Conservation (phyloP, 768 basidiomycete species). For the Sistotremastrum niveocremeum region DNA sequence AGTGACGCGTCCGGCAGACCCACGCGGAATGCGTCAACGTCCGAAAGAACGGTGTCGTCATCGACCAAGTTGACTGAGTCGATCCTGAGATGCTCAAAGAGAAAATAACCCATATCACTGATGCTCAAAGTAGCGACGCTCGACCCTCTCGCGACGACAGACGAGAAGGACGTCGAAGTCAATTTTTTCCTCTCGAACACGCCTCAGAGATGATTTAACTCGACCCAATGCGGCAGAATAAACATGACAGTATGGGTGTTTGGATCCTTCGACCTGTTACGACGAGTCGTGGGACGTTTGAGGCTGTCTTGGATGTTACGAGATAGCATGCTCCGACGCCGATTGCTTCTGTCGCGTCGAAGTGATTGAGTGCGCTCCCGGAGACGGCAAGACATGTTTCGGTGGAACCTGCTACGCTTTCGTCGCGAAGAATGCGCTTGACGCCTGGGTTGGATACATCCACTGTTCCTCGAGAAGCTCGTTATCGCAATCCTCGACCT, state of each 20-base stretch:
- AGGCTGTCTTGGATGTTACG: constrained; percentile 57
- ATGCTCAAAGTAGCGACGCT: constrained; percentile 39
- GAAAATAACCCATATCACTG: constrained; percentile 61
- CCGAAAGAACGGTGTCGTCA: constrained; percentile 63
- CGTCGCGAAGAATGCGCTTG: too few species aligned
- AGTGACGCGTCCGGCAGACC: constrained; percentile 85
- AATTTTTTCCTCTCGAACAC: constrained; percentile 32
- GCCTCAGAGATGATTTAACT: constrained; percentile 25
- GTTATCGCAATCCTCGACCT: not conserved
- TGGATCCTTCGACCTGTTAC: constrained; percentile 38
- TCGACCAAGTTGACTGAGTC: constrained; percentile 75
- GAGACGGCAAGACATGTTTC: too few species aligned
- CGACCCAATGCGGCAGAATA: constrained; percentile 12
- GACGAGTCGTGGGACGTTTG: constrained; percentile 72
- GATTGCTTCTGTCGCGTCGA: constrained; percentile 13
- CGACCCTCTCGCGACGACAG: constrained; percentile 20
- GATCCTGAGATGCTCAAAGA: constrained; percentile 56
- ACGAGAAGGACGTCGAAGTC: constrained; percentile 24
- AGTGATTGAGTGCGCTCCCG: too few species aligned
- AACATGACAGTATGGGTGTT: constrained; percentile 28
- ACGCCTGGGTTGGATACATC: not conserved
- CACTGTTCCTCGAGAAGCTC: constrained; percentile 1
- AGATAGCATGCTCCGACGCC: constrained; percentile 14
- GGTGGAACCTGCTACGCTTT: not conserved
- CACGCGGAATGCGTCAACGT: constrained; percentile 82